Base-by-base conservation (phyloP, 2,329 filamentous ascomycete species). In the Tolypocladium amazonense region DNA sequence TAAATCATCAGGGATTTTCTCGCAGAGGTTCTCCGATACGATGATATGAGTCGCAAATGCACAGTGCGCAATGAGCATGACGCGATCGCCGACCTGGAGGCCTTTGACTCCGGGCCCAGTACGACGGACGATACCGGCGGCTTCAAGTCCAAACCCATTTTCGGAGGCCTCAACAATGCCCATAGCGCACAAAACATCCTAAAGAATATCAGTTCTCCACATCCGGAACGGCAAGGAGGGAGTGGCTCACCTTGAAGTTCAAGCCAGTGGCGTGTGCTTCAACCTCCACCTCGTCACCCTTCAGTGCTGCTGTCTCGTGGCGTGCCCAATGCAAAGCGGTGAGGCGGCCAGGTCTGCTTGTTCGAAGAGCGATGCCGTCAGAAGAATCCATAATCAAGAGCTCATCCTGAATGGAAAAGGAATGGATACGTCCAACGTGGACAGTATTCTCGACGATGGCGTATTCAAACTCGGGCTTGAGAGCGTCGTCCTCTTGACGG, bases 241-340 rank as follows among this genome's bases (percentile, higher is more conserved):
- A 4, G 25, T 15, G 1, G 14, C 43, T 14, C 3, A 55, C 57
- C 30, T 41, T 47, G 43, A 65, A 76, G 59, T 75, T 76, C 4
- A 78, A 27, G 2, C 73, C 75, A 14, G 64, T 63, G 0, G 72
- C 69, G 47, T 67, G 63, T 1, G 68, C 57, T 47, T 72, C 63
- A 9, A 77, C 68, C 56, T 76, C 72, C 6, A 78, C 65, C 23
- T 69, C 62, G 47, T 67, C 63, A 0, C 38, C 38, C 7, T 37
- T 35, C 2, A 58, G 53, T 1, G n/a, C 15, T 4, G n/a, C 18
- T 15, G 11, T 25, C 23, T 25, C 35, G 15, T 33, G 27, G 7
- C 25, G 25, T 5, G 27, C 15, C 55, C 37, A 56, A 9, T 41
- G n/a, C 57, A 37, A 38, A 18, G 20, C 33, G 14, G 15, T 37